Evolutionary conservation across 2,329 filamentous ascomycete species (phyloP), one percentile per base, ranked within the genome.

Genomic region (Sporothrix euskadiensis): DNA sequence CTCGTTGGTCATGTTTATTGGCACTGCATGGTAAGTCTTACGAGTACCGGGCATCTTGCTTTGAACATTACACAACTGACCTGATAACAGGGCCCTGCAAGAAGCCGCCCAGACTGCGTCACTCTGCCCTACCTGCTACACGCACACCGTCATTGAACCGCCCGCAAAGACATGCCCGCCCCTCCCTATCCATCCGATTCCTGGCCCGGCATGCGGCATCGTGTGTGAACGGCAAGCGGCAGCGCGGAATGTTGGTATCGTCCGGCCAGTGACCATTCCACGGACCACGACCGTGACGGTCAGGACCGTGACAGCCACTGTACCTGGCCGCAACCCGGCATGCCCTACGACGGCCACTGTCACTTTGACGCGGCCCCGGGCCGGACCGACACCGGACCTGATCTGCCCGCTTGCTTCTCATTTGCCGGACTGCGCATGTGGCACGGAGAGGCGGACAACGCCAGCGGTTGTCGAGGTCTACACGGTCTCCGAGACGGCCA

Each of bases 401-500:
- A 12, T 52, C 12, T 72, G 70, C 70, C 59, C 59, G 9, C 30
- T 41, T 2, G 35, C 19, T 16, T 16, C 12, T 8, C 52, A 30
- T n/a, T 30, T 10, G 10, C 30, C 44, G 1, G 32, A 35, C 32
- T 71, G 69, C 16, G n/a, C 26, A 16, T 71, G 63, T 12, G 54
- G 19, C 19, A 9, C 7, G 19, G n/a, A 19, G n/a, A 32, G n/a
- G 5, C 56, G 14, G 2, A 80, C 80, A 5, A 78, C 49, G 9
- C 22, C 79, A 4, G 79, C 80, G 0, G 82, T 77, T 4, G 82
- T 77, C 8, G 80, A 79, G 76, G 83, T 84, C 78, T 84, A 84
- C 12, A 83, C 83, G 0, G 82, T 83, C 0, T 79, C 80, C 1
- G 80, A 82, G 22, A 82, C 83, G 19, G 85, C 80, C 65, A 84